Base-by-base conservation (phyloP, 176 grass and related monocot species). In the Musa troglodytarum region DNA sequence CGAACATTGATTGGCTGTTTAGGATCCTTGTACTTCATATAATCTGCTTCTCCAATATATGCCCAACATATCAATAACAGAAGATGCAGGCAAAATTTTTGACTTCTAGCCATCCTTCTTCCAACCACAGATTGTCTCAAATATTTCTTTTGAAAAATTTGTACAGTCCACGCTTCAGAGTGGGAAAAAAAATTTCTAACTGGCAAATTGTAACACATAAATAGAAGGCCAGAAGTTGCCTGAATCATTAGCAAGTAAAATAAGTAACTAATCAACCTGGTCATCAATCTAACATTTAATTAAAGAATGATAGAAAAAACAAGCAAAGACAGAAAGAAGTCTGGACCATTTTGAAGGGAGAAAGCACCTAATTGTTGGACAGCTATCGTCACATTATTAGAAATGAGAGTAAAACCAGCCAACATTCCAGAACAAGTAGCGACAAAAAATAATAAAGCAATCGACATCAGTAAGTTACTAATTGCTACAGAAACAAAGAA, bases 11-110 rank as follows among this genome's bases (percentile, higher is more conserved):
- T 77, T 54, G 81, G 86, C 71, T 86, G 87, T 73, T 86, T 87
- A 22, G 87, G 85, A 87, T 97, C 93, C 79, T 92, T 92, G 79
- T 97, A 97, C 74, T 50, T 92, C 77, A 88, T 76, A 81, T 97
- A 82, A 71, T 85, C 85, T 17, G 90, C 85, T 82, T 85, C 57
- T 80, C 79, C 85, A 81, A 55, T 80, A 1, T 65, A 82, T 63
- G 79, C 51, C 67, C 83, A 73, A 53, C 74, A 90, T 52, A 88
- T 56, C 57, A 97, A 69, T 29, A 92, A 76, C 74, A 84, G 2
- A 71, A 97, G 74, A 82, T 55, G 79, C 54, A 65, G 59, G 70
- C 76, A 80, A 65, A 24, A 69, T 69, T 54, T 63, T 49, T 12
- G 62, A 62, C 28, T 54, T 12, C 26, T 21, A 50, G 0, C 50